Conservation (phyloP, 148 eudicot genomes). For the Rhododendron molle region DNA sequence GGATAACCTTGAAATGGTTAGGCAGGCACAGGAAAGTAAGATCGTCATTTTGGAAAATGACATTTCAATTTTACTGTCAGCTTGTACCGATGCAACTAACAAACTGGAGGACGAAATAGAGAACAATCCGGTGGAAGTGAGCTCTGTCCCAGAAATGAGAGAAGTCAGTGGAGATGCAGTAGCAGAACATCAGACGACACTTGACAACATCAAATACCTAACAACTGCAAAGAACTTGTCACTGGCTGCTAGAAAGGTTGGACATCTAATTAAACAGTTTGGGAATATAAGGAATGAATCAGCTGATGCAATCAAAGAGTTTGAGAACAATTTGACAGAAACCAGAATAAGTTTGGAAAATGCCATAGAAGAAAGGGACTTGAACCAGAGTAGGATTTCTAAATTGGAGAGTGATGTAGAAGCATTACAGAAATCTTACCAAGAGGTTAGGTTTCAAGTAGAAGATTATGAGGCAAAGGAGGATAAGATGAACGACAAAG, state of each 20-base stretch:
- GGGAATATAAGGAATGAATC: conserved; percentile 30
- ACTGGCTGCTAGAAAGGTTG: conserved; percentile 44
- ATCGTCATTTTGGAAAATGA: conserved; percentile 45
- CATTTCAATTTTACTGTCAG: conserved; percentile 43
- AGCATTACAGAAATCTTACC: conserved; percentile 36
- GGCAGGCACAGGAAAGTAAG: conserved; percentile 35
- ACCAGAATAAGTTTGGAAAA: conserved; percentile 33
- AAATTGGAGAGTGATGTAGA: conserved; percentile 59
- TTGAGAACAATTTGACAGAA: conserved; percentile 54
- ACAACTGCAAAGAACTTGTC: conserved; percentile 38
- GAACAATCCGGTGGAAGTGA: conserved; percentile 23
- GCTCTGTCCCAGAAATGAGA: conserved; percentile 22
- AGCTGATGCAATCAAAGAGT: conserved; percentile 30
- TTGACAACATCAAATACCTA: conserved; percentile 27
- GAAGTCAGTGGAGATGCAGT: conserved; percentile 17
- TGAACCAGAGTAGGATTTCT: conserved; percentile 32
- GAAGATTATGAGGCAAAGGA: conserved; percentile 27
- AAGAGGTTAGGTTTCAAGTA: conserved; percentile 43
- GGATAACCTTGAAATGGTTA: conserved; percentile 42
- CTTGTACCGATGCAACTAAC: conserved; percentile 53
- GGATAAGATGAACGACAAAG: not conserved
- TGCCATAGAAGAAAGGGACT: conserved; percentile 50
- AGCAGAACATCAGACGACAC: conserved; percentile 16
- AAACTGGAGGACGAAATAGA: conserved; percentile 35
- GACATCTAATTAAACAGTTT: conserved; percentile 36